A percentile compares a stretch with the other conserved stretches of the same genome.
Conservation (phyloP, 768 basidiomycete species). For the Boletellus ananas region DNA sequence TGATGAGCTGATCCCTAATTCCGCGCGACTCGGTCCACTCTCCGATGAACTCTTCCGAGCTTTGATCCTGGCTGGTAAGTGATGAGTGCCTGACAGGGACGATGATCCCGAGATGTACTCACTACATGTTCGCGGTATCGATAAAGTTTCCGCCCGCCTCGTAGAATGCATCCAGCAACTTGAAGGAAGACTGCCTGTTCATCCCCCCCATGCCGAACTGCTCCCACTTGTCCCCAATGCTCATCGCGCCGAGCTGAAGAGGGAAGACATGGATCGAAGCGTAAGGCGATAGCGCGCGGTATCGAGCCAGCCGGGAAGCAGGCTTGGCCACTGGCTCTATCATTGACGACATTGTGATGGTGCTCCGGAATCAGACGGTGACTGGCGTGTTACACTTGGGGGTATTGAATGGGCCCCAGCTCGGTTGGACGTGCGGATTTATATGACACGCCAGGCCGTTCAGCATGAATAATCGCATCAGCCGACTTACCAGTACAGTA, state of each 20-base stretch:
- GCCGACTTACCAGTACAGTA: no score
- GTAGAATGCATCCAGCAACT: no score
- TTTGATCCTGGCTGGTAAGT: constrained; percentile 33
- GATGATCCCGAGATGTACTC: constrained; percentile 6
- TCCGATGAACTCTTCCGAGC: constrained; percentile 40
- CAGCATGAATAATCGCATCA: no score
- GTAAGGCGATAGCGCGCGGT: constrained; percentile 35
- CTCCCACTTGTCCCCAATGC: constrained; percentile 1
- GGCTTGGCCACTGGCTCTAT: constrained; percentile 22
- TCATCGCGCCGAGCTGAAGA: constrained; percentile 12
- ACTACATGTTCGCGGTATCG: constrained; percentile 40
- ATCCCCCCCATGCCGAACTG: constrained; percentile 35
- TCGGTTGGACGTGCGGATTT: no score
- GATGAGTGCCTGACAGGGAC: background rate
- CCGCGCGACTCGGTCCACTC: constrained; percentile 41
- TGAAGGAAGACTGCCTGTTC: constrained; percentile 35
- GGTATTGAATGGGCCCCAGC: no score
- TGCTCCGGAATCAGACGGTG: background rate
- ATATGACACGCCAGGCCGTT: no score
- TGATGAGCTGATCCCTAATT: constrained; percentile 40
- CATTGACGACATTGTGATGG: background rate
- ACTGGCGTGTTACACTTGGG: no score
- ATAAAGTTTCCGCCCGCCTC: no score
- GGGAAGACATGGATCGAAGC: constrained; percentile 46
- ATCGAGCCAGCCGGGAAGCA: constrained; percentile 19